Evolutionary conservation across 2,329 filamentous ascomycete species (phyloP).

Genomic region (Setomelanomma holmii): DNA sequence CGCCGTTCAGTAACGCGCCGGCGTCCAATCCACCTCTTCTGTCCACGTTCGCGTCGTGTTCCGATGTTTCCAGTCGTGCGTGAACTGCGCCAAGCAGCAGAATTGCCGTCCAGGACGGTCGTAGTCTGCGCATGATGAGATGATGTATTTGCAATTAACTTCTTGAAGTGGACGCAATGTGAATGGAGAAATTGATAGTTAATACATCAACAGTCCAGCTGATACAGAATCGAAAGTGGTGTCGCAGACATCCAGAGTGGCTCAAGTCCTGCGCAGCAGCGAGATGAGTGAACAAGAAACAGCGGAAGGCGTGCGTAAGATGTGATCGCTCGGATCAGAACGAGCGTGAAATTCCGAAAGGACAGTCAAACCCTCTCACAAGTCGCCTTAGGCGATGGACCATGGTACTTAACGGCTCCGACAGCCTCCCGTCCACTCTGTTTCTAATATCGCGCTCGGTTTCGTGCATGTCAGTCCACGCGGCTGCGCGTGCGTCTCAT

Average conservation of each 20-base stretch:
- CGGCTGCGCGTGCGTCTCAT: constrained; percentile 40
- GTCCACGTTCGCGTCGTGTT: constrained; percentile 15
- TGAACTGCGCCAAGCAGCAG: constrained; percentile 42
- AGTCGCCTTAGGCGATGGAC: constrained; percentile 33
- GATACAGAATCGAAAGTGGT: constrained; percentile 29
- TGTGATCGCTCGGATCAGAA: constrained; percentile 32
- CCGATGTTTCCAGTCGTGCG: constrained; percentile 16
- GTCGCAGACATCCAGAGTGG: constrained; percentile 45
- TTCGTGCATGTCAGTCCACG: constrained; percentile 30
- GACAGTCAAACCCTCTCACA: constrained; percentile 43
- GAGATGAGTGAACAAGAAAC: constrained; percentile 31
- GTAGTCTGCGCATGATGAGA: constrained; percentile 40
- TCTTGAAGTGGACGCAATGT: constrained; percentile 1
- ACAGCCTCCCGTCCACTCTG: constrained; percentile 30
- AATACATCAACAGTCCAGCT: constrained; percentile 48
- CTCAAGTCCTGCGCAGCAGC: constrained; percentile 48
- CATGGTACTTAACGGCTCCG: constrained; percentile 34
- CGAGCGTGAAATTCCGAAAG: constrained; percentile 37
- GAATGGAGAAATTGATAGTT: constrained; percentile 33
- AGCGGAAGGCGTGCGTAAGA: constrained; percentile 17
- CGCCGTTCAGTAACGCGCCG: constrained; percentile 24
- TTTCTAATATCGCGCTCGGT: constrained; percentile 37
- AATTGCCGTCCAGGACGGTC: constrained; percentile 30
- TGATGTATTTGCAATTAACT: neutral
- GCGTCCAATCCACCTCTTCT: constrained; percentile 25